Base-by-base conservation (phyloP, 805 yeast species). In the Maudiozyma saulgeensis region DNA sequence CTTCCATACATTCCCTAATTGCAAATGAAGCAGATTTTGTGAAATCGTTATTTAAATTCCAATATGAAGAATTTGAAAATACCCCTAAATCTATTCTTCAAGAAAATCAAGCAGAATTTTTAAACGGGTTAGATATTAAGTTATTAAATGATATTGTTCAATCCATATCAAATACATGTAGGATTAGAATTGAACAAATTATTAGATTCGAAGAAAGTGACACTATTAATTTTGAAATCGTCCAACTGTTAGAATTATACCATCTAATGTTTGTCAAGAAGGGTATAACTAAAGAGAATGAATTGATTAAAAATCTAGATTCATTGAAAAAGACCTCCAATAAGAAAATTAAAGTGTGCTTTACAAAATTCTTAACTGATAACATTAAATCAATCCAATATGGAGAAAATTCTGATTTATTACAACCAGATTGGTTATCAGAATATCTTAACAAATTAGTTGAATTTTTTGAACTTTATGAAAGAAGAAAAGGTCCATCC, bases 21-120 rank as follows among this genome's bases (percentile, higher is more conserved):
- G 95, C 89, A 4, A 87, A 87, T 66, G 99, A 93, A 64, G 75
- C 81, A 40, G 99, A 93, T 60, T 73, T 83, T 31, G 74, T 91
- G 5, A 74, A 74, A 8, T 74, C 81, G 18, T 67, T 91, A 46
- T 81, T 91, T 49, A 74, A 75, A 43, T 67, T 70, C 43, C 52
- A 59, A 38, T 42, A 56, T 25, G 45, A 44, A 12, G 46, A 45
- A 19, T 34, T 38, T 7, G 52, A 54, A 23, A 49, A 55, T 38
- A 46, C 55, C 6, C 51, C 61, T 12, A 47, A 49, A 47, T 49
- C 57, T 32, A 49, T 51, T 41, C 48, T 53, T 34, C 59, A 52
- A 48, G 49, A 63, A 52, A 53, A 61, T 54, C 44, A 52, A 41
- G 48, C 40, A 11, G 60, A 64, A 46, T 57, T 60, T 44, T 46